Conservation (phyloP, 192 early-diverging fungal species). For the Umbelopsis ramanniana region DNA sequence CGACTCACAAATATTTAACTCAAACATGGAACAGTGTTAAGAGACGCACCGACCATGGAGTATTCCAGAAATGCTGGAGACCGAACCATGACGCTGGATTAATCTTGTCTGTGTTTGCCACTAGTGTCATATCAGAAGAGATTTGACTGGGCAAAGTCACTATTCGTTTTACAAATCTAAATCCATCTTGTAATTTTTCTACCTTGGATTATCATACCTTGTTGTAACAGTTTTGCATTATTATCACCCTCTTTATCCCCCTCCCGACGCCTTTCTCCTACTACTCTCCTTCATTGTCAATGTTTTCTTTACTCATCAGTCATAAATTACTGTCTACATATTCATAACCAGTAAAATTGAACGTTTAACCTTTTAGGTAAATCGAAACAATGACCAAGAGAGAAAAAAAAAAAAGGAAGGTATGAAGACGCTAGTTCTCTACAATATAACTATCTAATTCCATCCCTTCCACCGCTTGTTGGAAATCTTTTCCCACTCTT, state of each 20-base stretch:
- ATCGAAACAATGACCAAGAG: neutral
- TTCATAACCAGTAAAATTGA: conserved; percentile 19
- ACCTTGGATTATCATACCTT: neutral
- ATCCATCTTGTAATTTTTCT: conserved; percentile 20
- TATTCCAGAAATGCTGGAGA: conserved; percentile 14
- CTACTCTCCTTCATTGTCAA: conserved; percentile 13
- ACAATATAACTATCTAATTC: neutral
- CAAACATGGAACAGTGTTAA: neutral
- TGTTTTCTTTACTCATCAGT: conserved; percentile 4
- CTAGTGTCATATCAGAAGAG: neutral
- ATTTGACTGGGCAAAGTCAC: neutral
- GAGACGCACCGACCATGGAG: conserved; percentile 18
- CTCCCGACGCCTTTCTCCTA: no score
- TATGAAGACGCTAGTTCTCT: no score
- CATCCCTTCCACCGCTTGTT: conserved; percentile 17
- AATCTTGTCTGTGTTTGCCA: neutral
- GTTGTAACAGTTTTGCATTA: conserved; percentile 5
- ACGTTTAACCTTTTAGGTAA: neutral
- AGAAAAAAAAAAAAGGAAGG: no score
- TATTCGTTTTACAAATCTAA: neutral
- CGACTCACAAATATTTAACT: neutral
- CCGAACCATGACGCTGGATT: conserved; percentile 15
- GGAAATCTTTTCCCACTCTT: conserved; percentile 38
- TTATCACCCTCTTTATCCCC: neutral
- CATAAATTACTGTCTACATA: conserved; percentile 10